Conservation (phyloP, 2,329 filamentous ascomycete genomes). For the Neofusicoccum kwambonambiense region DNA sequence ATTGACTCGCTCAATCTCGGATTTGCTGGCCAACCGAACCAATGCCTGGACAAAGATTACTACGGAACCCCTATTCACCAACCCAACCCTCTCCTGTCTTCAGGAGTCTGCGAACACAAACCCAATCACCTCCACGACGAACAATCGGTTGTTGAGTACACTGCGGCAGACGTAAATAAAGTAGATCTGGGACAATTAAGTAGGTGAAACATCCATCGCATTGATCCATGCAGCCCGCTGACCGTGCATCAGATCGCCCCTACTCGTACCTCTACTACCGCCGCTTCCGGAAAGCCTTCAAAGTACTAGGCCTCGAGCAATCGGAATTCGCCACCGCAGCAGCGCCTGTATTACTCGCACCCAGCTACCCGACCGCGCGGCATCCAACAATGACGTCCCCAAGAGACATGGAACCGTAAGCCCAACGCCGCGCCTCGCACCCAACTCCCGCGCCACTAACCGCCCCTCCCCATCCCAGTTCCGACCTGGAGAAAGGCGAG, state of each 20-base stretch:
- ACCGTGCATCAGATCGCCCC: slow-evolving; percentile 11
- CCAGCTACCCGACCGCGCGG: not conserved
- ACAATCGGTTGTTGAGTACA: not conserved
- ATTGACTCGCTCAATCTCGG: slow-evolving; percentile 13
- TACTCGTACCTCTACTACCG: not conserved
- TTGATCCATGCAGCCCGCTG: not conserved
- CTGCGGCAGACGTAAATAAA: not conserved
- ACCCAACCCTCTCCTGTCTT: slow-evolving; percentile 2
- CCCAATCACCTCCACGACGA: not conserved
- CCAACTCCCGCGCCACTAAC: not conserved
- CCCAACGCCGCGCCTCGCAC: not conserved
- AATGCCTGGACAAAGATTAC: not conserved
- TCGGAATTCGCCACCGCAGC: not conserved
- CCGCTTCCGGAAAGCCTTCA: not conserved
- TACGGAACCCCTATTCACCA: slow-evolving; percentile 6
- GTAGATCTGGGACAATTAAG: not conserved
- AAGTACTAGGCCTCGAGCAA: not conserved
- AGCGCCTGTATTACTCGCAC: not conserved
- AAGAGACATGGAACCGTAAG: not conserved
- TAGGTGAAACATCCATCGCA: slow-evolving; percentile 7
- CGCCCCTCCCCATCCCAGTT: not conserved
- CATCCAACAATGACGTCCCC: slow-evolving; percentile 5
- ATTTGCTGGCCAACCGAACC: slow-evolving; percentile 12
- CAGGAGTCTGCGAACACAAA: not conserved
- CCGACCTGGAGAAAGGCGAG: slow-evolving; percentile 13